Base-by-base conservation (phyloP, 1,284 basidiomycete genomes). In the Gymnopus androsaceus region DNA sequence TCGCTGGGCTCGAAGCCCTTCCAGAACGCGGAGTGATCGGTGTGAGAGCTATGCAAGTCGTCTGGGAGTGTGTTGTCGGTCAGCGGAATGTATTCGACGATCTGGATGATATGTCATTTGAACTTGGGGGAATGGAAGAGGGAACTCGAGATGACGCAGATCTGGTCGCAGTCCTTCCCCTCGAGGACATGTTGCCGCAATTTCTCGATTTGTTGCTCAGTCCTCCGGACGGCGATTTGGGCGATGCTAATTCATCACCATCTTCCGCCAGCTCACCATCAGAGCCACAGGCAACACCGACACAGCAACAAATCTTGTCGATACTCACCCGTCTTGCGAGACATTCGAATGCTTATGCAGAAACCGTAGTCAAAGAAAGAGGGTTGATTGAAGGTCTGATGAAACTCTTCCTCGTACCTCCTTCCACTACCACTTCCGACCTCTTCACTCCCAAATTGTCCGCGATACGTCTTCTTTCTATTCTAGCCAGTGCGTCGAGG, bases 1-100 rank as follows among this genome's bases (percentile, higher is more conserved):
- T 83, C 14, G 80, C 84, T 19, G 87, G 84, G 1, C 71, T 85
- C 5, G 83, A 84, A 58, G 86, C 86, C 0, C 72, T 91, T 63
- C 69, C 70, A 7, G 86, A 89, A 64, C 77, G 79, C n/a, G 89
- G 88, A 2, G 83, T 80, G 55, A 75, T 90, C 8, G 88, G 86
- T 3, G 79, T 79, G 3, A 76, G 77, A 14, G 89, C 87, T 0
- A 74, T 90, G 5, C 87, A 90, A 50, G 75, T 88, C 4, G 69
- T 89, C 19, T 90, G 88, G 87, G 81, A 82, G 58, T 86, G 84
- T 55, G 67, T 88, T 25, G 85, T 87, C 1, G 79, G 74, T 12
- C 88, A 85, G 85, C 37, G 14, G 14, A 50, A 60, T 4, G 38
- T 37, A 6, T 17, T 55, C n/a, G 47, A 60, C 31, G 46, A 59